Evolutionary conservation across 2,329 filamentous ascomycete genomes (phyloP), one percentile per base, ranked within the genome.

Genomic region (Verticillium nonalfalfae): DNA sequence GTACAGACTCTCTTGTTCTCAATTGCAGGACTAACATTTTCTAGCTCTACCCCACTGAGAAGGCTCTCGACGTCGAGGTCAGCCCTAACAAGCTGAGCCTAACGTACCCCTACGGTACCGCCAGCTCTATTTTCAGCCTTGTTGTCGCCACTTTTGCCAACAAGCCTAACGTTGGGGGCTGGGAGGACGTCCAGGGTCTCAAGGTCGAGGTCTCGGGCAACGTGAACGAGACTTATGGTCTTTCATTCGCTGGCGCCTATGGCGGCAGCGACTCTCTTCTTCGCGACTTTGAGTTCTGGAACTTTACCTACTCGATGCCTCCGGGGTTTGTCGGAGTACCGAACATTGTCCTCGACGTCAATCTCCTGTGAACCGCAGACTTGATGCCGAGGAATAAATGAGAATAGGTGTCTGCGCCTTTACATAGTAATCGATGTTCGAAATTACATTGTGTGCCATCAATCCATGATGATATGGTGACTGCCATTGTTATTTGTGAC

Each of bases 31-130:
- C 68, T 66, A 33, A 54, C n/a, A 66, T 55, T n/a, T 36, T 62
- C n/a, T 62, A 71, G 60, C 69, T 75, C n/a, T 76, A 75, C 61
- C 72, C 77, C 0, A 76, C 74, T 0, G 75, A 80, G 61, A 69
- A 67, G 36, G 69, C 74, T 6, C 67, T 83, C 56, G 67, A 79
- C 39, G 73, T 75, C 0, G 68, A 75, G 33, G 78, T 82, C 0
- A 70, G 72, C 2, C 75, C 79, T 0, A 70, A 74, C 11, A 70
- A 66, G 0, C 71, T 88, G 7, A 77, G 76, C 11, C 68, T 88
- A 2, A 78, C 78, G 0, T 88, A 88, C 64, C 85, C 85, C 0
- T 65, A 72, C 14, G 84, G 83, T 1, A 82, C 79, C 54, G 67
- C 73, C 0, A 72, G 71, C 4, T 83, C 79, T 31, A 71, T 77